phyloP scores from a whole-genome alignment of 768 basidiomycete species.

The Suillus subalutaceus region DNA sequence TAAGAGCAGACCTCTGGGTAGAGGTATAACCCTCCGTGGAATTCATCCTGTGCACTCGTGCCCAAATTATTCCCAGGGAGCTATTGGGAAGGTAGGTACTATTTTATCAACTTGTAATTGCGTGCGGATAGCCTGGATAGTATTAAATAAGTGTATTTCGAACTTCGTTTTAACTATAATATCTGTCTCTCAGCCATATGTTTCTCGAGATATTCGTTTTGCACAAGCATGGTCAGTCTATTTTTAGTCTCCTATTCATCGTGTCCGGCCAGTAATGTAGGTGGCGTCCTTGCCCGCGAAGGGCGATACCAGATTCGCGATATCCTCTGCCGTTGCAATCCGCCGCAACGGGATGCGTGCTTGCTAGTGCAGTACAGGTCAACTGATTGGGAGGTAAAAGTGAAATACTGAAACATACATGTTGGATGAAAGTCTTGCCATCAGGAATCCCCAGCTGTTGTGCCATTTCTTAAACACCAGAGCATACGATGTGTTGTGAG shows the following conservation, averaged over 20 bases:
- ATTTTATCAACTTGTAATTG: neutral
- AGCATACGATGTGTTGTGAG: too few relatives aligned
- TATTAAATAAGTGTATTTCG: neutral
- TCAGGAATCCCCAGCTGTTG: neutral
- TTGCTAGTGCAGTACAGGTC: neutral
- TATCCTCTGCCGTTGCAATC: neutral
- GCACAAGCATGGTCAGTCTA: neutral
- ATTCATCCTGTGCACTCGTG: neutral
- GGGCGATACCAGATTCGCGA: constrained; percentile 28
- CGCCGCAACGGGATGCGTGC: neutral
- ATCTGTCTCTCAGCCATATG: neutral
- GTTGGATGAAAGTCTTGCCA: neutral
- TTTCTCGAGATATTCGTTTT: neutral
- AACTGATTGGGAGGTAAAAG: neutral
- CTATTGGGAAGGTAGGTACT: neutral
- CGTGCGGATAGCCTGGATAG: neutral
- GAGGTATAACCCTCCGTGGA: neutral
- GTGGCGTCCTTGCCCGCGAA: constrained; percentile 30
- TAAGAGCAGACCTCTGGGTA: neutral
- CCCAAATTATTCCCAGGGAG: neutral
- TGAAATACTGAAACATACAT: neutral
- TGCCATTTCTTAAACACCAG: neutral
- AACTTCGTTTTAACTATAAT: neutral
- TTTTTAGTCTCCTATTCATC: neutral
- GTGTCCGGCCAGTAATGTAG: constrained; percentile 21